Evolutionary conservation across 495 filamentous ascomycete genomes (phyloP), one percentile per base, ranked within the genome.

Genomic region (Penicillium arizonense): DNA sequence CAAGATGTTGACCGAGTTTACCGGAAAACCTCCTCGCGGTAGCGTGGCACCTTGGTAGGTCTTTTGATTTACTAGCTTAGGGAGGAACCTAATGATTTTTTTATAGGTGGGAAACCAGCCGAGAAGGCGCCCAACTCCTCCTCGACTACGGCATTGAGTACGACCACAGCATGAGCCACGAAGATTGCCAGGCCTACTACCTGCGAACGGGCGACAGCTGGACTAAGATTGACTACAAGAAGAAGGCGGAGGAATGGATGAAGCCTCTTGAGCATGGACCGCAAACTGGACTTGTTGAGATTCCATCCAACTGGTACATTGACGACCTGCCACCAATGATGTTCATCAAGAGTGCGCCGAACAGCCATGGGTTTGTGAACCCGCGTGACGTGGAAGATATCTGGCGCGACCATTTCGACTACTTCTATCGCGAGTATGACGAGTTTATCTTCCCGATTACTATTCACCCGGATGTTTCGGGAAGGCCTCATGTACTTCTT

Each of bases 121-220:
- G 78, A 43, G 86, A 89, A 60, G 81, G 83, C 5, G 82, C 83
- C 0, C 79, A 86, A 40, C 70, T 89, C 43, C 74, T 89, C 44
- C 73, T 87, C 23, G 79, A 77, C 44, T 88, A 86, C 50, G 86
- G 86, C 4, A 82, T 90, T 23, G 80, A 88, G 55, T 88, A 88
- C 42, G 83, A 86, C 47, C 85, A 87, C 64, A 79, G 73, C 44
- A 84, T 87, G 76, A 81, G 70, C 55, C 83, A 87, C 56, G 78
- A 88, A 46, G 85, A 87, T 56, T 82, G 80, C 26, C 79, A 87
- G 48, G 75, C 79, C 24, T 88, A 87, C 59, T 87, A 74, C 52
- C 71, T 86, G 3, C 81, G 82, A 9, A 77, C 71, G 3, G 82
- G 81, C 16, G 79, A 85, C 54, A 70, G 50, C 8, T 86, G 82